These are phyloP conservation scores for Venturia oleaginea DNA, from an alignment of 2,329 filamentous ascomycete species.

Conservation along the genomic window DNA sequence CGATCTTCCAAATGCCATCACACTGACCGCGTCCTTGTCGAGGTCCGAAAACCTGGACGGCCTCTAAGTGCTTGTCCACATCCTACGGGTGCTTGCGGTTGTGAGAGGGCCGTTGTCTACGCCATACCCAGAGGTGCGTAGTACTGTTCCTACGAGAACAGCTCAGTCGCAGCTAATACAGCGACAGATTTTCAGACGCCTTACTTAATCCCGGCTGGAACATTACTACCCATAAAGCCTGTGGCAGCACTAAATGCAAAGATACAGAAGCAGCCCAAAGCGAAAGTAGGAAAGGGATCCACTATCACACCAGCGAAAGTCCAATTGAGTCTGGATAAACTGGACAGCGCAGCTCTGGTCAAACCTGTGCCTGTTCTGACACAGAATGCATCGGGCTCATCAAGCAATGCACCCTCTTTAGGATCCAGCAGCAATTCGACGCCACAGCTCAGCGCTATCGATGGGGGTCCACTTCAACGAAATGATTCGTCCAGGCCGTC, in stretches of 20 bases:
- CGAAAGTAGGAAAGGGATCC: not conserved
- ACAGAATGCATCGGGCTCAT: conserved; percentile 5
- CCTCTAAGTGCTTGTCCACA: conserved; percentile 63
- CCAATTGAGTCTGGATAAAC: not conserved
- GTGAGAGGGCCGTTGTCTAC: conserved; percentile 49
- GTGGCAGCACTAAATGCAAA: too few species aligned
- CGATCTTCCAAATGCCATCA: conserved; percentile 68
- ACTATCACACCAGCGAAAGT: conserved; percentile 8
- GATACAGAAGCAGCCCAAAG: too few species aligned
- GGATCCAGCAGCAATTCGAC: conserved; percentile 12
- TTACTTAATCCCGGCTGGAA: conserved; percentile 18
- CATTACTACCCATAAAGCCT: too few species aligned
- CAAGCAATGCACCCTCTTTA: conserved; percentile 11
- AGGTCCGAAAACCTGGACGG: conserved; percentile 62
- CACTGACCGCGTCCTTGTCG: conserved; percentile 58
- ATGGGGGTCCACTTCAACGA: not conserved
- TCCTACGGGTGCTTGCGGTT: conserved; percentile 52
- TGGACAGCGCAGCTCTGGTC: not conserved
- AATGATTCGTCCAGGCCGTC: not conserved
- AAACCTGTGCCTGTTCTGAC: not conserved
- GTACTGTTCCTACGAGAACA: not conserved
- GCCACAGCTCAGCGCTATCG: conserved; percentile 9
- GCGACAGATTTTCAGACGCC: not conserved
- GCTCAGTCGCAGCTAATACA: not conserved
- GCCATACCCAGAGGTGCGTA: conserved; percentile 29